phyloP scores from a whole-genome alignment of 176 grass and related monocot species.

The Alloteropsis semialata region DNA sequence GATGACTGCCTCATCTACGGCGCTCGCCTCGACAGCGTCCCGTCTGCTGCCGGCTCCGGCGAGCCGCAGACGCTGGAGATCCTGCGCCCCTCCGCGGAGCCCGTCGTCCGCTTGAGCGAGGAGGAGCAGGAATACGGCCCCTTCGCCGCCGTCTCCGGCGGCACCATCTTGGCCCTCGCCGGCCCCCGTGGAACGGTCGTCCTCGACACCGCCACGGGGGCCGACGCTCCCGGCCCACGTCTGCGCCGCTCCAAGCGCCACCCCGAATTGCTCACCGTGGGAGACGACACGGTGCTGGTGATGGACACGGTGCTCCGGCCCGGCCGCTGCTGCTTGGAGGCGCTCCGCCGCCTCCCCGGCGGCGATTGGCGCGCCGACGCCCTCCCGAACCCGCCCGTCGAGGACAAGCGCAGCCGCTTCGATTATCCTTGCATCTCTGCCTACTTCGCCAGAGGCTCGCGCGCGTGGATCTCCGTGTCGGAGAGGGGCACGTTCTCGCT shows the following conservation, averaged over 20 bases:
- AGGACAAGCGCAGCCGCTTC: background rate
- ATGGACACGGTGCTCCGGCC: background rate
- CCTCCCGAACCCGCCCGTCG: background rate
- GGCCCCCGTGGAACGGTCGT: background rate
- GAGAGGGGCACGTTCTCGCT: background rate
- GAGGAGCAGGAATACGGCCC: background rate
- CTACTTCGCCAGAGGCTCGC: background rate
- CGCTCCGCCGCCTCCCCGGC: background rate
- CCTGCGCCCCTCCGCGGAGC: background rate
- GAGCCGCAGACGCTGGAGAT: background rate
- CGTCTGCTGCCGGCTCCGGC: background rate
- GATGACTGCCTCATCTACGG: background rate
- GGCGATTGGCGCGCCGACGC: background rate
- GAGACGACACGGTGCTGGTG: background rate
- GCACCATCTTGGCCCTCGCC: background rate
- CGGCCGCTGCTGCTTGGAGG: background rate
- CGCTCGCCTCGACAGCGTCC: background rate
- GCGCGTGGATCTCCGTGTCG: background rate
- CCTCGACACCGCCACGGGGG: background rate
- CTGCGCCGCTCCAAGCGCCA: background rate
- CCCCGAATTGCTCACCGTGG: background rate
- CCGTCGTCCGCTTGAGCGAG: background rate
- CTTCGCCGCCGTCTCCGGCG: background rate
- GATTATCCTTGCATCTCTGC: background rate
- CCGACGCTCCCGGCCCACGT: background rate